These are phyloP conservation scores for Sarcodon aspratus DNA, from an alignment of 768 basidiomycete species.

Conservation along the genomic window DNA sequence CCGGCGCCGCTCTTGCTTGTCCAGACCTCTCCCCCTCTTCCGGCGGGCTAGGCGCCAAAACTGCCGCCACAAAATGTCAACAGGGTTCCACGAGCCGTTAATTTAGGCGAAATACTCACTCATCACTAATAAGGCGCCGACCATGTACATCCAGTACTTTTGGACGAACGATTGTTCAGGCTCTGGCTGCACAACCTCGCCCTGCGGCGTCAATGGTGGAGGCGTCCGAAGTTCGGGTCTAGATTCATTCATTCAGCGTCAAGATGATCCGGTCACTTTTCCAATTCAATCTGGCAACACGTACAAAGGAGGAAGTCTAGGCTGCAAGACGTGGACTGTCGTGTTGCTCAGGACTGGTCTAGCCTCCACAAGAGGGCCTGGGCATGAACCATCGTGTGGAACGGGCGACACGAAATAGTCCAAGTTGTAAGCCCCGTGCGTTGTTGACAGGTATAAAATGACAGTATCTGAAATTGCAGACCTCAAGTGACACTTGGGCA, in stretches of 20 bases:
- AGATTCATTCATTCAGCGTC: background rate
- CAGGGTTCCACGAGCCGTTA: background rate
- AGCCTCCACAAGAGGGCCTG: conserved; percentile 7
- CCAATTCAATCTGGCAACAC: conserved; percentile 11
- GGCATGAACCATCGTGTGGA: conserved; percentile 62
- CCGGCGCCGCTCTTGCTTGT: background rate
- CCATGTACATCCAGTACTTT: conserved; percentile 87
- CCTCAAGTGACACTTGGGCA: conserved; percentile 58
- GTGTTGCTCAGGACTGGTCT: conserved; percentile 28
- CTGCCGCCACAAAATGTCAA: background rate
- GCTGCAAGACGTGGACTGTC: conserved; percentile 33
- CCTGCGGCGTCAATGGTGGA: conserved; percentile 54
- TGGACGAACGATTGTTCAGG: conserved; percentile 74
- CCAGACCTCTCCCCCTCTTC: background rate
- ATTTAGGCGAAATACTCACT: conserved; percentile 27
- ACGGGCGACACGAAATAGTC: conserved; percentile 64
- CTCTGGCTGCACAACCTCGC: conserved; percentile 45
- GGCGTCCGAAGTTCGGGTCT: conserved; percentile 64
- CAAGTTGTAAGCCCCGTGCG: conserved; percentile 44
- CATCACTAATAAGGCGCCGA: conserved; percentile 42
- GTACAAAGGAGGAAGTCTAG: conserved; percentile 48
- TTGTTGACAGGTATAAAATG: conserved; percentile 37
- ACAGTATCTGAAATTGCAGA: conserved; percentile 42
- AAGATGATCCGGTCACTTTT: background rate
- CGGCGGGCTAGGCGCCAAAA: background rate